phyloP scores from a whole-genome alignment of 2,329 filamentous ascomycete genomes.

The Penicillium sp. region DNA sequence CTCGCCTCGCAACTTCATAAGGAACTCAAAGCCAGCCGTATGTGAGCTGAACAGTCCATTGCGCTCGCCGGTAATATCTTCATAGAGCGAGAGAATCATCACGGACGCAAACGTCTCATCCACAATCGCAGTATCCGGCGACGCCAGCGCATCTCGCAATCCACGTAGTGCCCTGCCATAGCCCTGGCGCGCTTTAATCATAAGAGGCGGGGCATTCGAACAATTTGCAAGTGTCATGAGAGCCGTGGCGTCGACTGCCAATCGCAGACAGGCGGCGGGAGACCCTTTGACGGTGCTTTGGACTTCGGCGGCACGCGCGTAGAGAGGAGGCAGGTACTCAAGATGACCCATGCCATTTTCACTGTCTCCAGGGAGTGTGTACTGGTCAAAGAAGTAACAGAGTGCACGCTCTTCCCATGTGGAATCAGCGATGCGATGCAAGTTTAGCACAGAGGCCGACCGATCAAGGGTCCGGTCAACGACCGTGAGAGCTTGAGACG shows the following conservation, averaged over 20 bases:
- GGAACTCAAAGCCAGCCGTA: conserved; percentile 35
- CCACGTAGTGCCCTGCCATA: conserved; percentile 35
- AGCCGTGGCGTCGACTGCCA: conserved; percentile 37
- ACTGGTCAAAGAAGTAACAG: conserved; percentile 44
- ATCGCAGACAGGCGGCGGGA: conserved; percentile 30
- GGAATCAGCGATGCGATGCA: conserved; percentile 28
- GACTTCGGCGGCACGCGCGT: conserved; percentile 28
- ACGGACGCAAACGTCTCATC: conserved; percentile 41
- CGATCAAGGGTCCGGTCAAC: not conserved
- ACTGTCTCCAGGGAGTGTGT: conserved; percentile 27
- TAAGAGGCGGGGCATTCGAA: conserved; percentile 25
- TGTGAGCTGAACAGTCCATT: conserved; percentile 37
- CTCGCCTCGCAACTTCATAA: conserved; percentile 35
- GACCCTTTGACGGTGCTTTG: conserved; percentile 8
- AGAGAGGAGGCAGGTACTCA: conserved; percentile 37
- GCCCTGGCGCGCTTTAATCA: conserved; percentile 28
- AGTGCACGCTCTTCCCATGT: conserved; percentile 39
- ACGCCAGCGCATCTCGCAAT: conserved; percentile 29
- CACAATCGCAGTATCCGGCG: conserved; percentile 30
- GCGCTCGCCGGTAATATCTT: conserved; percentile 39
- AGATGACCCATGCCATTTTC: conserved; percentile 33
- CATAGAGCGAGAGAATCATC: conserved; percentile 38
- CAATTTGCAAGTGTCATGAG: conserved; percentile 35
- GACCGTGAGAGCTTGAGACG: conserved; percentile 1
- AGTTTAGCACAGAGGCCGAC: conserved; percentile 6